Evolutionary conservation across 2,329 filamentous ascomycete species (phyloP).

Genomic region (Immersiporthe knoxdaviesiana): DNA sequence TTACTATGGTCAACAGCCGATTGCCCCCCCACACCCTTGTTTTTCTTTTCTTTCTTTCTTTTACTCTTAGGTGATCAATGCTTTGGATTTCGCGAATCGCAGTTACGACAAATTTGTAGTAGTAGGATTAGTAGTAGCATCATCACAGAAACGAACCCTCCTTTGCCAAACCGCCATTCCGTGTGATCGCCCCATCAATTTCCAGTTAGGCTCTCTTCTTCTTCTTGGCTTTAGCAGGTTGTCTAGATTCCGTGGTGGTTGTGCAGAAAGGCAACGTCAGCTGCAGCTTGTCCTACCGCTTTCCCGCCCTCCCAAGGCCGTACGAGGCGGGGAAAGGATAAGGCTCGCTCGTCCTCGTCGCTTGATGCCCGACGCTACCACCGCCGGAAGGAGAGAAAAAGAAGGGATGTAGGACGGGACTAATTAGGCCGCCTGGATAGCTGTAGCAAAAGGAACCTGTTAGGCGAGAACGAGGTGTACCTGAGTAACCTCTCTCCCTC

Average conservation of each 20-base stretch:
- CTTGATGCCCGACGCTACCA: conserved; percentile 12
- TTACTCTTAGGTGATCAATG: not conserved
- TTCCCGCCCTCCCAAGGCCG: not conserved
- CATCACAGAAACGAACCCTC: not conserved
- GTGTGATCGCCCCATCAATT: not conserved
- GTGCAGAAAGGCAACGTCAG: conserved; percentile 2
- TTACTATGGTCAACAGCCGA: conserved; percentile 11
- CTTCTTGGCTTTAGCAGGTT: not conserved
- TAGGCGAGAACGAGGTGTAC: not conserved
- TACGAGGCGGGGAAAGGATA: not conserved
- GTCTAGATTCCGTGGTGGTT: not conserved
- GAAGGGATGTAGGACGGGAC: not conserved
- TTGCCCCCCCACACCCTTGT: no score
- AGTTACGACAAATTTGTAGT: not conserved
- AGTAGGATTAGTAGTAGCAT: no score
- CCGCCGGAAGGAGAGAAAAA: not conserved
- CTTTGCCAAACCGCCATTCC: not conserved
- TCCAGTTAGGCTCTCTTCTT: not conserved
- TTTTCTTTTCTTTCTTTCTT: not conserved
- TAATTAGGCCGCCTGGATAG: not conserved
- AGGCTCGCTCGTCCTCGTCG: not conserved
- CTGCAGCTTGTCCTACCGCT: not conserved
- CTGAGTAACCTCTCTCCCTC: not conserved
- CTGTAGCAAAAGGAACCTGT: not conserved
- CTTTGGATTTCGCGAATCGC: not conserved